These are phyloP conservation scores for Penicillium sclerotigenum DNA, from an alignment of 2,329 filamentous ascomycete genomes.

Conservation along the genomic window DNA sequence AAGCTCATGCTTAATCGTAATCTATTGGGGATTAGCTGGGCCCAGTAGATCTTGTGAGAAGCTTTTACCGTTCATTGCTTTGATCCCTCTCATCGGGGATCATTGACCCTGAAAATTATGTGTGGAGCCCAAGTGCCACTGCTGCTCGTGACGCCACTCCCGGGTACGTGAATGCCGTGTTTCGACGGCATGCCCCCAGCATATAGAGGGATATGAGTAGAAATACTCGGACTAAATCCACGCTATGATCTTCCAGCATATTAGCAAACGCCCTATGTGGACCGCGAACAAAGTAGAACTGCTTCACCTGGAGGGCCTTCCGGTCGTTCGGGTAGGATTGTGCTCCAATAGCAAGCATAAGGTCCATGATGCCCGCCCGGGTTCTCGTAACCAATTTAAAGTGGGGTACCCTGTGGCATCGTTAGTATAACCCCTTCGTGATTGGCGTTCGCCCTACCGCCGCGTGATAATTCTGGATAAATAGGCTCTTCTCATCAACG, in stretches of 20 bases:
- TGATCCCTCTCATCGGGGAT: conserved; percentile 17
- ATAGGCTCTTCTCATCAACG: conserved; percentile 32
- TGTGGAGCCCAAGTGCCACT: conserved; percentile 55
- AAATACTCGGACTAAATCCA: conserved; percentile 53
- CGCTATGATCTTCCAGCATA: conserved; percentile 54
- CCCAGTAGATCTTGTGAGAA: conserved; percentile 1
- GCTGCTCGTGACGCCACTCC: conserved; percentile 59
- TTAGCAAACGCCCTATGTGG: conserved; percentile 50
- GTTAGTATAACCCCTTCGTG: too few species aligned
- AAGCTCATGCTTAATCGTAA: conserved; percentile 49
- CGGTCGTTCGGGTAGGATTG: conserved; percentile 43
- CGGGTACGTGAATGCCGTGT: conserved; percentile 62
- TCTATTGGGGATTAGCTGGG: conserved; percentile 25
- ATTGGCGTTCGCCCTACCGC: conserved; percentile 20
- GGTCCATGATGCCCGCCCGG: conserved; percentile 39
- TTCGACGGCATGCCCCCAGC: conserved; percentile 57
- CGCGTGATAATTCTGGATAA: conserved; percentile 32
- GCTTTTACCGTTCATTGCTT: conserved; percentile 20
- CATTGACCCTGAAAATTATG: conserved; percentile 17
- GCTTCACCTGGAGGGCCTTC: conserved; percentile 33
- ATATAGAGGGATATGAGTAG: conserved; percentile 59
- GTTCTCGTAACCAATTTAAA: too few species aligned
- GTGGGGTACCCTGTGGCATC: too few species aligned
- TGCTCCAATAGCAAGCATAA: conserved; percentile 54
- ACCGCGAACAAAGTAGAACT: conserved; percentile 48